phyloP scores from a whole-genome alignment of 2,329 filamentous ascomycete species.

The Teratosphaeria pseudoeucalypti region DNA sequence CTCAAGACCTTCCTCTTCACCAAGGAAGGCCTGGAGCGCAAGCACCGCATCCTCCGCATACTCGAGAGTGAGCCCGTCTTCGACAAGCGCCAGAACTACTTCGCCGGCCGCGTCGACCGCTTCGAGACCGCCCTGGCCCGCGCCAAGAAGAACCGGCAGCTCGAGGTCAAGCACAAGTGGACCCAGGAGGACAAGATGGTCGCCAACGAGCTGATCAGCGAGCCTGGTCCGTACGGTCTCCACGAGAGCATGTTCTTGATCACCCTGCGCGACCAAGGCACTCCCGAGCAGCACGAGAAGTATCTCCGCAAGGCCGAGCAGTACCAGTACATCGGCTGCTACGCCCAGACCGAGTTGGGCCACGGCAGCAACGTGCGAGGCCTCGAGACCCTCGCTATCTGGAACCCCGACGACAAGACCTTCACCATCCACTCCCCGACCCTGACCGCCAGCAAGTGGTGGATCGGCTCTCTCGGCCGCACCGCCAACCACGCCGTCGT shows the following conservation, averaged over 20 bases:
- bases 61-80: conserved; percentile 60
- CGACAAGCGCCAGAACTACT: conserved; percentile 70
- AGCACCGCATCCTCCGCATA: conserved; percentile 51
- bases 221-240: conserved; percentile 63
- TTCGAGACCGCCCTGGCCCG: conserved; percentile 60
- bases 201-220: conserved; percentile 60
- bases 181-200: conserved; percentile 49
- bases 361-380: conserved; percentile 69
- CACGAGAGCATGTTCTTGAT: conserved; percentile 62
- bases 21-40: conserved; percentile 51
- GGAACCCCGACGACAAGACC: conserved; percentile 62
- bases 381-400: conserved; percentile 62
- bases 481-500: conserved; percentile 69
- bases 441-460: conserved; percentile 72
- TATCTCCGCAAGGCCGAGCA: conserved; percentile 59
- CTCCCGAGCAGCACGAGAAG: conserved; percentile 60
- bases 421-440: conserved; percentile 65
- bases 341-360: conserved; percentile 70
- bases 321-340: conserved; percentile 67
- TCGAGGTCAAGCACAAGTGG: conserved; percentile 60
- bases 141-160: conserved; percentile 58
- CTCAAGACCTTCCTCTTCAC: conserved; percentile 61
- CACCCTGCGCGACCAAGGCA: conserved; percentile 61
- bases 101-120: conserved; percentile 56
- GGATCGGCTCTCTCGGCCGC: conserved; percentile 69